phyloP scores from a whole-genome alignment of 345 rosid species.

The Rhodamnia rubescens region DNA sequence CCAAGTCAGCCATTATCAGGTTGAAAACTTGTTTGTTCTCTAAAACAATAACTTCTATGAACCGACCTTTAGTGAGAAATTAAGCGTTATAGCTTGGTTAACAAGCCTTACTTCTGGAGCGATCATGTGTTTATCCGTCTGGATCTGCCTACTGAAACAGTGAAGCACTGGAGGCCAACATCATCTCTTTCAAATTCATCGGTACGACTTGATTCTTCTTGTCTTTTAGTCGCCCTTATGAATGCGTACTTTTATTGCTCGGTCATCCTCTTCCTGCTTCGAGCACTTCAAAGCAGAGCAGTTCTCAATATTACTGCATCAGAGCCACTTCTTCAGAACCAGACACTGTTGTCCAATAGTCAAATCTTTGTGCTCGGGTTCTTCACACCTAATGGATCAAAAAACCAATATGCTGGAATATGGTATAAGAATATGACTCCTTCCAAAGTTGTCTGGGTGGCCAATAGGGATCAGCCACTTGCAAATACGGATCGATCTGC shows the following conservation, averaged over 20 bases:
- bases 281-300: not conserved
- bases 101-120: not conserved
- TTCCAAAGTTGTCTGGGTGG: slow-evolving; percentile 27
- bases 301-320: not conserved
- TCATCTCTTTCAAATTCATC: not conserved
- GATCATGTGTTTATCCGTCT: not conserved
- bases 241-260: not conserved
- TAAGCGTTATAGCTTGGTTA: not conserved
- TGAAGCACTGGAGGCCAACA: not conserved
- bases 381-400: slow-evolving; percentile 2
- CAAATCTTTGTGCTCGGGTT: slow-evolving; percentile 7
- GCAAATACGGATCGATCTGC: slow-evolving; percentile 5
- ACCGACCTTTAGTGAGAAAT: not conserved
- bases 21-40: not conserved
- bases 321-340: not conserved
- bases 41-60: not conserved
- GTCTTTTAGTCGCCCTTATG: not conserved
- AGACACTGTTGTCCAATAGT: not conserved
- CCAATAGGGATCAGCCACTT: slow-evolving; percentile 26
- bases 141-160: not conserved
- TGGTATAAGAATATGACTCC: not conserved
- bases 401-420: not conserved
- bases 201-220: not conserved
- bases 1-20: not conserved
- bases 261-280: not conserved